phyloP scores from a whole-genome alignment of 805 yeast genomes.

The Ogataea allantospora region DNA sequence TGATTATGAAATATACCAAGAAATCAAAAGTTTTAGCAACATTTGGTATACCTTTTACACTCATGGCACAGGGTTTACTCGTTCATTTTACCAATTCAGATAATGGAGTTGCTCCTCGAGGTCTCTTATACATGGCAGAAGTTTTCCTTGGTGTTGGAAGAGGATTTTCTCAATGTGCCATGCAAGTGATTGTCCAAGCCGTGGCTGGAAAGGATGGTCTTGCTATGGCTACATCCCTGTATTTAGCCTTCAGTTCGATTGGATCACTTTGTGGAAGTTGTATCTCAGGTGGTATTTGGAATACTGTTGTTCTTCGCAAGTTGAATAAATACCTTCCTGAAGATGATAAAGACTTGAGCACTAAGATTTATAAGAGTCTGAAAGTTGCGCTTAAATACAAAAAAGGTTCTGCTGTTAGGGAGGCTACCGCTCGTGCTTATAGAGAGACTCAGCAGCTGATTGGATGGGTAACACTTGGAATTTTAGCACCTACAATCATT shows the following conservation, averaged over 20 bases:
- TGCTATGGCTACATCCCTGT: conserved; percentile 5
- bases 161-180: conserved; percentile 3
- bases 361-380: conserved; percentile 4
- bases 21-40: conserved; percentile 2
- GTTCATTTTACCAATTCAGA: conserved; percentile 3
- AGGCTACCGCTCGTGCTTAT: conserved; percentile 3
- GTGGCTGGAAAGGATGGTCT: conserved; percentile 4
- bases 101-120: not conserved
- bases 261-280: conserved; percentile 4
- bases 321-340: conserved; percentile 5
- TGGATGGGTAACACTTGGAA: conserved; percentile 7
- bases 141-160: conserved; percentile 5
- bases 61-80: conserved; percentile 1
- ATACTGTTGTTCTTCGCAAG: conserved; percentile 2
- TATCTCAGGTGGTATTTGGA: conserved; percentile 6
- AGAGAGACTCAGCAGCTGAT: conserved; percentile 5
- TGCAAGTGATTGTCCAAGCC: conserved; percentile 8
- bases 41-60: conserved; percentile 1
- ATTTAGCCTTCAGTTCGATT: conserved; percentile 4
- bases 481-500: conserved; percentile 2
- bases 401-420: conserved; percentile 2
- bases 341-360: not conserved
- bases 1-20: conserved; percentile 5
- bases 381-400: conserved; percentile 3
- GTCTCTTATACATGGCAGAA: conserved; percentile 4